Evolutionary conservation across 2,329 filamentous ascomycete genomes (phyloP), one percentile per base, ranked within the genome.

Genomic region (Neonectria hederae): DNA sequence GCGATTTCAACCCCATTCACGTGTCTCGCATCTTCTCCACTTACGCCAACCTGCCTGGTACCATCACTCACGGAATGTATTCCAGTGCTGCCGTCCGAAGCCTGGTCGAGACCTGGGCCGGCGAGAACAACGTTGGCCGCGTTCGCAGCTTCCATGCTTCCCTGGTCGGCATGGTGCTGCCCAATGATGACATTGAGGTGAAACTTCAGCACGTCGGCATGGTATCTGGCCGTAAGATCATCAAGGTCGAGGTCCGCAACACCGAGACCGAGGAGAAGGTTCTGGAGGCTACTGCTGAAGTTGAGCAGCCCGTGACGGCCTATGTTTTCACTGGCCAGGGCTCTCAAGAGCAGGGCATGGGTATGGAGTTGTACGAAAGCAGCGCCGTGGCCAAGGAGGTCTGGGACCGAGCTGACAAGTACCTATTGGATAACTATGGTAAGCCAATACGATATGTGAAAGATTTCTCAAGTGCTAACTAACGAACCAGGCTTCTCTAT

Each of bases 31-130:
- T 97, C 59, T 99, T 99, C 82, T 92, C 96, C 32, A 93, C 89
- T 81, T 99, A 98, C 75, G 97, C 96, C 77, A 96, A 94, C 78
- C 86, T 99, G 17, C 94, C 94, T 1, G 97, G 96, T 54, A 99
- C 96, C 48, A 99, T 99, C 76, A 99, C 96, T 1, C 96, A 99
- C 78, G 96, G 96, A 77, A 99, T 99, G 96, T 99, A 98, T 86
- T 97, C 95, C 2, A 98, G 95, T 80, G 96, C 96, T 70, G 93
- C 96, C 40, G 96, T 99, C 28, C 91, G 97, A 75, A 97, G 94
- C 77, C 84, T 99, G 57, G 94, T 99, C 7, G 96, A 99, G 85
- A 99, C 94, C 0, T 99, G 96, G 96, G 96, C 97, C 56, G 96
- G 95, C 0, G 97, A 99, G 84, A 99, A 99, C 86, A 96, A 99